A percentile compares a stretch with the other conserved stretches of the same genome.
Evolutionary conservation across 2,329 filamentous ascomycete species (phyloP).

Genomic region (Microcyclospora tardicrescens): DNA sequence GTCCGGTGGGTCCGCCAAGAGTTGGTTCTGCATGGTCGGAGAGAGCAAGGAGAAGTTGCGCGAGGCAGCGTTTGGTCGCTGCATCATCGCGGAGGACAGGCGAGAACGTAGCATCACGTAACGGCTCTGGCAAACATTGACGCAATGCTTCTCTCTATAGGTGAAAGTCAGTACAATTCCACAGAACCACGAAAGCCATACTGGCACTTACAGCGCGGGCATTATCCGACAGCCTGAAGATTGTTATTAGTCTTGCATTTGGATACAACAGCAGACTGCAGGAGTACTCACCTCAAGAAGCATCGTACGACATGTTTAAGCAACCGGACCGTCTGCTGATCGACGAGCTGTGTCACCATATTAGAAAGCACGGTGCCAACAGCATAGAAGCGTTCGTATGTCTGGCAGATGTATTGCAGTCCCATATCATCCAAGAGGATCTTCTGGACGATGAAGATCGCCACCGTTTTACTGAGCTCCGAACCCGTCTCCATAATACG

Average conservation of each 20-base stretch:
- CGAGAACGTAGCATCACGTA: constrained; percentile 95
- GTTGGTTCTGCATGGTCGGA: constrained; percentile 47
- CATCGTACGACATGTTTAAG: constrained; percentile 96
- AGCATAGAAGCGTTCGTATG: constrained; percentile 95
- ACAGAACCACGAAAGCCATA: too few relatives aligned
- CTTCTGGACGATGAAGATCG: constrained; percentile 99
- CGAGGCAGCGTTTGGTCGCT: constrained; percentile 90
- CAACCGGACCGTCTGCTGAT: constrained; percentile 89
- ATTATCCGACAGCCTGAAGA: constrained; percentile 74
- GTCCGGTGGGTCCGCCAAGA: constrained; percentile 5
- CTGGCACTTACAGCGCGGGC: constrained; percentile 52
- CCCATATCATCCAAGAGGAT: constrained; percentile 94
- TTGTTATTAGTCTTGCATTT: constrained; percentile 5
- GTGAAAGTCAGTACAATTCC: too few relatives aligned
- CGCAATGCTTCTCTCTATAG: constrained; percentile 62
- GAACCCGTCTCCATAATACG: constrained; percentile 99
- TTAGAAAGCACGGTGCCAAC: constrained; percentile 96
- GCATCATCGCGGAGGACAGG: constrained; percentile 93
- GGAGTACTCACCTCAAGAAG: constrained; percentile 64
- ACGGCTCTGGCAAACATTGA: constrained; percentile 93
- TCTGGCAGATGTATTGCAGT: constrained; percentile 95
- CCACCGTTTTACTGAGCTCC: constrained; percentile 95
- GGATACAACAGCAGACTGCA: constrained; percentile 2
- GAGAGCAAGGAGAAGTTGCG: constrained; percentile 92
- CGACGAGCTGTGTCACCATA: constrained; percentile 95